Evolutionary conservation across 176 grass and related monocot species (phyloP).

Genomic region (Bothriochloa decipiens): DNA sequence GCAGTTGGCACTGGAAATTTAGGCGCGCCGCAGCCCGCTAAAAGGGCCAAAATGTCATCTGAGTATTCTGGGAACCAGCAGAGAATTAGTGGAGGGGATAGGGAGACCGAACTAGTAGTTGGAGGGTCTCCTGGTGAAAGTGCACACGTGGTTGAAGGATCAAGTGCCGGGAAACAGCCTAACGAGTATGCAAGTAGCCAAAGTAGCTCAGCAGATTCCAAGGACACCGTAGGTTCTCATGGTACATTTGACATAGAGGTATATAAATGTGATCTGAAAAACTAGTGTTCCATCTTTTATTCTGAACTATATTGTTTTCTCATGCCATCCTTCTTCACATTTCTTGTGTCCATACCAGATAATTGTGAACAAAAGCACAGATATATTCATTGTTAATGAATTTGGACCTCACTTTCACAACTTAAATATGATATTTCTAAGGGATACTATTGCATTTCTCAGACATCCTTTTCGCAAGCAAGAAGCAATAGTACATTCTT

Average conservation of each 20-base stretch:
- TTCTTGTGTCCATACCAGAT: background rate
- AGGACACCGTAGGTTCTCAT: slow-evolving; percentile 30
- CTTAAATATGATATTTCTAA: slow-evolving; percentile 9
- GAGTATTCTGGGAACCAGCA: slow-evolving; percentile 8
- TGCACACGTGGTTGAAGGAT: slow-evolving; percentile 21
- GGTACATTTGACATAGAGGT: slow-evolving; percentile 49
- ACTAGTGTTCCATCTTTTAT: background rate
- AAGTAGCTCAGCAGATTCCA: slow-evolving; percentile 37
- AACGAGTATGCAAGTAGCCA: slow-evolving; percentile 30
- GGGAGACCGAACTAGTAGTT: slow-evolving; percentile 11
- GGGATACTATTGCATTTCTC: background rate
- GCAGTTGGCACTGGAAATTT: slow-evolving; percentile 4
- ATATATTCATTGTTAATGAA: background rate
- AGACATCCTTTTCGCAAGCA: slow-evolving; percentile 9
- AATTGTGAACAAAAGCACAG: background rate
- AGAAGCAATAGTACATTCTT: background rate
- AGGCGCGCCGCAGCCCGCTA: slow-evolving; percentile 21
- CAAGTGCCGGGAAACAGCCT: slow-evolving; percentile 31
- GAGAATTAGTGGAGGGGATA: slow-evolving; percentile 11
- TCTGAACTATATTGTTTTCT: slow-evolving; percentile 13
- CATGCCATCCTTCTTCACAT: background rate
- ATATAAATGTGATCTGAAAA: slow-evolving; percentile 31
- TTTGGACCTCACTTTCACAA: slow-evolving; percentile 1
- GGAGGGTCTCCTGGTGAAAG: slow-evolving; percentile 15
- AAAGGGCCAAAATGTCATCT: slow-evolving; percentile 48